Conservation (phyloP, 164 flowering plant species). For the Kingdonia uniflora region DNA sequence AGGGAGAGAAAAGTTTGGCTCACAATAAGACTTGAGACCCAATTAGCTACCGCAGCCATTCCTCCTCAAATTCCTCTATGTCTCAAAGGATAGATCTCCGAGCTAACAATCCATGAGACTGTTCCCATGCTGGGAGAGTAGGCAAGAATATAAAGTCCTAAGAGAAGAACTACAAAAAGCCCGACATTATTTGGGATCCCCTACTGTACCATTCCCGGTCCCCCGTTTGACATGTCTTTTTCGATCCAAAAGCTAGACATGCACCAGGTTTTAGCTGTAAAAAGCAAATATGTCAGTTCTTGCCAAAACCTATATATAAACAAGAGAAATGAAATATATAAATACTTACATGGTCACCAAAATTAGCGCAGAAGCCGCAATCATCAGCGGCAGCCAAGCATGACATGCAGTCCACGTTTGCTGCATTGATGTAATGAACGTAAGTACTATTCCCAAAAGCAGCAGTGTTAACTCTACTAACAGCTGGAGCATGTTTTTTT, state of each 20-base stretch:
- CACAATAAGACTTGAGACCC: slow-evolving; percentile 51
- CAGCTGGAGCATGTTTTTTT: slow-evolving; percentile 37
- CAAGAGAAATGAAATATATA: background rate
- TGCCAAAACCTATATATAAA: background rate
- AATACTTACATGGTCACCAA: slow-evolving; percentile 25
- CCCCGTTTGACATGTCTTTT: slow-evolving; percentile 23
- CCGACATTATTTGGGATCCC: slow-evolving; percentile 53
- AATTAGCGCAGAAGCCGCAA: slow-evolving; percentile 57
- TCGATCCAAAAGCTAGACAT: slow-evolving; percentile 32
- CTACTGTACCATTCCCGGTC: slow-evolving; percentile 43
- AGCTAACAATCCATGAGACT: slow-evolving; percentile 64
- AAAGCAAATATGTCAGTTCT: background rate
- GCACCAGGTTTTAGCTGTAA: slow-evolving; percentile 46
- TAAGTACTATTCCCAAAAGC: slow-evolving; percentile 26
- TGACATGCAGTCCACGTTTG: slow-evolving; percentile 44
- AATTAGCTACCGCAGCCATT: slow-evolving; percentile 51
- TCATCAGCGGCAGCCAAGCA: slow-evolving; percentile 48
- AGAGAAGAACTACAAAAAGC: slow-evolving; percentile 42
- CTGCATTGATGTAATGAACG: slow-evolving; percentile 23
- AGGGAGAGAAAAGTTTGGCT: slow-evolving; percentile 45
- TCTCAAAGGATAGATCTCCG: slow-evolving; percentile 63
- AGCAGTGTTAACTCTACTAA: slow-evolving; percentile 23
- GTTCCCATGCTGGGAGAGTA: slow-evolving; percentile 78
- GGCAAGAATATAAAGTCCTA: slow-evolving; percentile 50
- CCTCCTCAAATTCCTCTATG: slow-evolving; percentile 60